Evolutionary conservation across 495 filamentous ascomycete genomes (phyloP).

Genomic region (Trichoderma parareesei): DNA sequence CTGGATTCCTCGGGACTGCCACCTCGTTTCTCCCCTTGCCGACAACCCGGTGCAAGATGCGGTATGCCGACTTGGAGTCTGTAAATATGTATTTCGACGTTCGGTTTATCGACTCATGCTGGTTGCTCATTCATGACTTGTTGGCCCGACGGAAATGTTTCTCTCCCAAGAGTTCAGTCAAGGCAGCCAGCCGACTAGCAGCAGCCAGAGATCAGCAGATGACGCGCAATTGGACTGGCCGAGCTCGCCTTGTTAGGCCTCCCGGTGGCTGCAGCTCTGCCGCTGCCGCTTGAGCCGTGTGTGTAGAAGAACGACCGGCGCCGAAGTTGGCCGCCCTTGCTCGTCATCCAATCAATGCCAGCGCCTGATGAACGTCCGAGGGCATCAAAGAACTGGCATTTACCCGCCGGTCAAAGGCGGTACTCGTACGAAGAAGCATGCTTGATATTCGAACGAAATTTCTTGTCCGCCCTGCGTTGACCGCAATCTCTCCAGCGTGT

Average conservation of each 20-base stretch:
- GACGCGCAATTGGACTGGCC: constrained; percentile 1
- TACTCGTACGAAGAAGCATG: too few relatives aligned
- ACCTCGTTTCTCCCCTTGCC: not conserved
- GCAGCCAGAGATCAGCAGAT: not conserved
- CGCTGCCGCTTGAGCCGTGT: constrained; percentile 3
- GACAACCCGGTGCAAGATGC: not conserved
- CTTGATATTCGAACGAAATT: too few relatives aligned
- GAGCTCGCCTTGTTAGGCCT: not conserved
- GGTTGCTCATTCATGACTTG: too few relatives aligned
- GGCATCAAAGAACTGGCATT: not conserved
- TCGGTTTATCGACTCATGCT: too few relatives aligned
- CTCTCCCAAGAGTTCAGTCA: not conserved
- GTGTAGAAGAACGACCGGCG: not conserved
- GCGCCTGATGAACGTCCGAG: not conserved
- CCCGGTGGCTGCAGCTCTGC: constrained; percentile 3
- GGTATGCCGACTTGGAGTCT: too few relatives aligned
- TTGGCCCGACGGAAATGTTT: too few relatives aligned
- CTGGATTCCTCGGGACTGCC: too few relatives aligned
- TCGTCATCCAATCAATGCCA: not conserved
- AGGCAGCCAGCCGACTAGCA: not conserved
- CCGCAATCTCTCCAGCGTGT: too few relatives aligned
- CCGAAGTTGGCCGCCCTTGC: not conserved
- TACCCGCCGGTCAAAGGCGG: too few relatives aligned
- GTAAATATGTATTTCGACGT: too few relatives aligned
- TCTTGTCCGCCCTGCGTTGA: too few relatives aligned